Base-by-base conservation (phyloP, 306 rosid genomes). In the Gillenia trifoliata region DNA sequence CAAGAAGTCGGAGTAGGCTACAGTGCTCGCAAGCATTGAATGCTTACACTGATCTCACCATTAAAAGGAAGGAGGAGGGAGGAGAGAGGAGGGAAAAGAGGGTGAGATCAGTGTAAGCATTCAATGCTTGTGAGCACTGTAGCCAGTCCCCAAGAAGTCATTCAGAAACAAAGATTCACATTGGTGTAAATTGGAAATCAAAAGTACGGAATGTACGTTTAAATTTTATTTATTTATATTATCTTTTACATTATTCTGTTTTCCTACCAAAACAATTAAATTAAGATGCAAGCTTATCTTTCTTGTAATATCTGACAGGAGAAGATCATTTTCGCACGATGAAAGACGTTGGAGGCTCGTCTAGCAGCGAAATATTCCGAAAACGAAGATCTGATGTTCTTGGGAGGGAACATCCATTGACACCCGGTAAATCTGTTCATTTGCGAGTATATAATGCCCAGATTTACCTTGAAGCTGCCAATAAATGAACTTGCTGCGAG, bases 391-490 rank as follows among this genome's bases (percentile, higher is more conserved):
- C 1, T 16, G 50, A 59, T 31, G 20, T 29, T 19, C 28, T 36
- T 66, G 22, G 45, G 43, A 45, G 50, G 50, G 55, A 9, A 69
- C 8, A 31, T 22, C 36, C 55, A 43, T 11, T 43, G 47, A 26
- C 59, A 20, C 77, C 77, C 41, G 77, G 77, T 73, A 61, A 29
- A 56, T 23, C 31, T 67, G 36, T 50, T 22, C 31, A 28, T 25
- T 16, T 25, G 8, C 2, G 1, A 5, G 43, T 38, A 4, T 26
- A 15, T 28, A 20, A 26, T 10, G 11, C 8, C 4, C 12, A n/a
- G n/a, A n/a, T n/a, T n/a, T n/a, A n/a, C n/a, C n/a, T n/a, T n/a
- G n/a, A n/a, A n/a, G n/a, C n/a, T n/a, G n/a, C n/a, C n/a, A n/a
- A n/a, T n/a, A n/a, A n/a, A n/a, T n/a, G n/a, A n/a, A n/a, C n/a